Conservation (phyloP, 371 early-diverging fungal genomes). For the Thermomucor indicae-seudaticae region DNA sequence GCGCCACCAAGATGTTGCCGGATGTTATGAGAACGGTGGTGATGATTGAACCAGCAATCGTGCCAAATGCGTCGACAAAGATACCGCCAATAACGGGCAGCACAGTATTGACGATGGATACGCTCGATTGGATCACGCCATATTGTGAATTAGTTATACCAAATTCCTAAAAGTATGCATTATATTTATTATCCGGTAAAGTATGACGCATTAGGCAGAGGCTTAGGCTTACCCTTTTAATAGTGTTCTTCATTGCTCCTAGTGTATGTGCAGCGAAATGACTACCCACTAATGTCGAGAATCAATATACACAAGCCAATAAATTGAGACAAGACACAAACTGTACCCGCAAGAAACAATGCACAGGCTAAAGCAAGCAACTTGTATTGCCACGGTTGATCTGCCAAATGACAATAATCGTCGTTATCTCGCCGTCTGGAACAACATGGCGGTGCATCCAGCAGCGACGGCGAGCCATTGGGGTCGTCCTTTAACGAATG, state of each 20-base stretch:
- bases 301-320: not conserved
- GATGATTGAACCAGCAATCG: conserved; percentile 59
- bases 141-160: conserved; percentile 67
- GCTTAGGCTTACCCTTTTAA: conserved; percentile 52
- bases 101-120: conserved; percentile 68
- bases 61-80: conserved; percentile 70
- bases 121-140: conserved; percentile 67
- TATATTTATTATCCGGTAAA: no score
- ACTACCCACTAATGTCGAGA: conserved; percentile 51
- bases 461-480: no score
- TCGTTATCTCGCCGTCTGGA: conserved; percentile 12
- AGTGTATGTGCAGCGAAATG: conserved; percentile 75
- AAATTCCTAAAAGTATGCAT: conserved; percentile 47
- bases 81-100: conserved; percentile 69
- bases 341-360: conserved; percentile 59
- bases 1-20: conserved; percentile 60
- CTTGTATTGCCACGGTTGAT: conserved; percentile 58
- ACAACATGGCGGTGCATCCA: conserved; percentile 8
- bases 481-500: no score
- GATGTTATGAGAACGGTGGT: conserved; percentile 58
- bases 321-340: not conserved
- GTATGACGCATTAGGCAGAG: not conserved
- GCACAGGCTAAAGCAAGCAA: conserved; percentile 57
- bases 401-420: conserved; percentile 27
- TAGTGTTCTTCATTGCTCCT: conserved; percentile 62